Evolutionary conservation across 495 filamentous ascomycete genomes (phyloP), one percentile per base, ranked within the genome.

Genomic region (Aspergillus funiculosus): DNA sequence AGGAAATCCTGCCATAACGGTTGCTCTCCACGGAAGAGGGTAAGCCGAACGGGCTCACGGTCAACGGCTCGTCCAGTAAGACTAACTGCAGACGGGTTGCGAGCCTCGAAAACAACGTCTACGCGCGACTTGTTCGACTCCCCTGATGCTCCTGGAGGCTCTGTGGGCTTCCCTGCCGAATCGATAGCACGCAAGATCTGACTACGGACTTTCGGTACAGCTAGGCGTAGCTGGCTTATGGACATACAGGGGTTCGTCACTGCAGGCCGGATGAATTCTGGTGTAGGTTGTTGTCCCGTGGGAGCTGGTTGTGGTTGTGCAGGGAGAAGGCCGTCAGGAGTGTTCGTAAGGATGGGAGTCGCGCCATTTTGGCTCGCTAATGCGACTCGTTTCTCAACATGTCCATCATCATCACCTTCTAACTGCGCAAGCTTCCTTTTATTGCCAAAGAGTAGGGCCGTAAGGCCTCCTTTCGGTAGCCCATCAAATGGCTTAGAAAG

Each of bases 401-500:
- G 76, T 9, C 76, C 79, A 32, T 91, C 87, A 36, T 85, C 80
- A 9, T 77, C 78, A n/a, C 74, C 79, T 48, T 83, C 80, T 0
- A 82, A 56, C 3, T 76, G 73, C 11, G 81, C 78, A 13, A 83
- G 74, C 56, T 91, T 95, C 15, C 92, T 79, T 63, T 96, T 99
- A 59, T 94, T 97, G 1, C 94, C 92, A 15, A 97, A 73, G 0
- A 99, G 68, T 61, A 99, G 75, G 11, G 86, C 72, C 4, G 86
- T 78, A 29, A 99, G 71, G 0, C 92, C 92, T 22, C 94, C 94
- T 58, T 87, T 87, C 0, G 92, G 92, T 28, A 96, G 68, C 8
- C 92, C 91, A 61, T 97, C 92, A 50, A 86, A 96, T 1, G 92
- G 94, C 57, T 92, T 94, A 19, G 89, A 92, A 2, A 97, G 73